Evolutionary conservation across 169 alveolate species (phyloP), one percentile per base, ranked within the genome.

Genomic region (Plasmodium gallinaceum): DNA sequence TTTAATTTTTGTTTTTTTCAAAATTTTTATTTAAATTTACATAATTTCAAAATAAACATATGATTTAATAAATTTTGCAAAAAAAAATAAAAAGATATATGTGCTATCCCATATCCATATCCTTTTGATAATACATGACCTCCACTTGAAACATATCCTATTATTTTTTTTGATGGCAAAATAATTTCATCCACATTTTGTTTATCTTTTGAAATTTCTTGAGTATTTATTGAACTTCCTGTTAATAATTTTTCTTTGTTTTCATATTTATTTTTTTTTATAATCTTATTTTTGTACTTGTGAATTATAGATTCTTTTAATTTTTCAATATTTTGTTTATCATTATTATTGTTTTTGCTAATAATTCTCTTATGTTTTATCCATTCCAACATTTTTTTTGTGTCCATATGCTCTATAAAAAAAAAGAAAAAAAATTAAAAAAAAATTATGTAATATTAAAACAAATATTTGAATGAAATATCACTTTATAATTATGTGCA

Each of bases 101-200:
- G 90, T 1, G 83, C 90, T 42, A 80, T 66, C 51, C 83, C 90
- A 45, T 70, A 80, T 14, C 90, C 90, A 70, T 46, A 71, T 45
- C 90, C 90, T 71, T 80, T 80, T 22, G 90, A 80, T 42, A 80
- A 51, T 14, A 80, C 90, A 54, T 80, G 90, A 2, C 90, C 90
- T 0, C 90, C 90, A 39, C 90, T 80, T 18, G 90, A 80, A 39
- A 80, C 90, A 61, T 66, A 80, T 37, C 90, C 90, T 65, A 80
- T 80, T 66, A 80, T 80, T 45, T 80, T 66, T 48, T 70, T 80
- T 12, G 90, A 80, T 20, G 90, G 18, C 22, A 80, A 68, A 66
- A 80, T 80, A 45, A 80, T 80, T 65, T 80, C 90, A 26, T 52
- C 83, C 4, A 12, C 58, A 16, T 58, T 52, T 32, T 48, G 26